These are phyloP conservation scores for Tieghemiomyces parasiticus DNA, from an alignment of 192 early-diverging fungal genomes.

Conservation along the genomic window DNA sequence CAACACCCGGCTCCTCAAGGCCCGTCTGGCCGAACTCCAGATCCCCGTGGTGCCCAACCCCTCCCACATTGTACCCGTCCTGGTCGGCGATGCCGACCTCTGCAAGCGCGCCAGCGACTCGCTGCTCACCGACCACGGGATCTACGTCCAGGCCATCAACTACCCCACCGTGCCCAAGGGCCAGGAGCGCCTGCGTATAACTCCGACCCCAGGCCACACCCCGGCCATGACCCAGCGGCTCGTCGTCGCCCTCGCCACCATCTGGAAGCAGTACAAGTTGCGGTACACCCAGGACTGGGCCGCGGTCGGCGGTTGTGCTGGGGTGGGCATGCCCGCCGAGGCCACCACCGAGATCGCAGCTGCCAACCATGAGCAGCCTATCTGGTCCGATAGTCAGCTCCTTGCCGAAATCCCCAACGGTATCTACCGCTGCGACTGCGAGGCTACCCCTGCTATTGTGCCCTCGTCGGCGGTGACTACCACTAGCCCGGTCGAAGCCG, in stretches of 20 bases:
- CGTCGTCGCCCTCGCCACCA: constrained; percentile 63
- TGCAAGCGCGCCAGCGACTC: constrained; percentile 90
- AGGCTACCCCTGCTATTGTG: too few species aligned
- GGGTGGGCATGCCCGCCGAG: constrained; percentile 50
- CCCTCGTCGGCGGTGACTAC: too few species aligned
- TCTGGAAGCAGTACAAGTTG: constrained; percentile 79
- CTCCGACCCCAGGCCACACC: constrained; percentile 91
- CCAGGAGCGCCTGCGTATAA: constrained; percentile 95
- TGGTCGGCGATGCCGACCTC: constrained; percentile 90
- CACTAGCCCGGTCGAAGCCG: too few species aligned
- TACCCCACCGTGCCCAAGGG: constrained; percentile 92
- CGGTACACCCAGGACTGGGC: constrained; percentile 79
- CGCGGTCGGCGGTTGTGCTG: constrained; percentile 67
- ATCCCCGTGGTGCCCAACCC: constrained; percentile 98
- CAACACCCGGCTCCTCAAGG: constrained; percentile 81
- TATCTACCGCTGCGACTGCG: constrained; percentile 6
- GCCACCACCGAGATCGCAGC: neutral
- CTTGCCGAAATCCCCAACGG: constrained; percentile 9
- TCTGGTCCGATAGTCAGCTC: constrained; percentile 42
- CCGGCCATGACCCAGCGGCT: constrained; percentile 65
- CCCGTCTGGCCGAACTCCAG: constrained; percentile 54
- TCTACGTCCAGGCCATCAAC: constrained; percentile 99
- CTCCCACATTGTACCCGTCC: constrained; percentile 96
- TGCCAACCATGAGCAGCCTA: constrained; percentile 23
- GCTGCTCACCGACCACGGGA: constrained; percentile 72